Evolutionary conservation across 2,329 filamentous ascomycete species (phyloP).

Genomic region (Xylariaceae sp.): DNA sequence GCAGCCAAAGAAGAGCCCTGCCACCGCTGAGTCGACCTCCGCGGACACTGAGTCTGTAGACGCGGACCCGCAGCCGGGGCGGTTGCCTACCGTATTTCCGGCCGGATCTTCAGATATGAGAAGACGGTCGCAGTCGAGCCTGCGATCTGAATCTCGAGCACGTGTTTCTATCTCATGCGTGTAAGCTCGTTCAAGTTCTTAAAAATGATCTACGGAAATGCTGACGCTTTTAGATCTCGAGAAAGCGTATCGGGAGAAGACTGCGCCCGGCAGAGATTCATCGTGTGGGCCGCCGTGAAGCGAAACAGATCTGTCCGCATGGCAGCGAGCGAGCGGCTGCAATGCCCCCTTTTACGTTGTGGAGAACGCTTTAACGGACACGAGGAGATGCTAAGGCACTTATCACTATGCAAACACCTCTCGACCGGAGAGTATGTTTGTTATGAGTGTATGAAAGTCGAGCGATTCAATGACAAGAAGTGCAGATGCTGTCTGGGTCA

Average conservation of each 20-base stretch:
- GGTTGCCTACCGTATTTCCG: slow-evolving; percentile 25
- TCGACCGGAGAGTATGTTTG: slow-evolving; percentile 60
- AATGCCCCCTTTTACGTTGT: slow-evolving; percentile 60
- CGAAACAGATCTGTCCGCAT: slow-evolving; percentile 57
- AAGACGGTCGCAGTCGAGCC: slow-evolving; percentile 36
- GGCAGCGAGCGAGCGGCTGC: slow-evolving; percentile 53
- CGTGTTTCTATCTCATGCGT: slow-evolving; percentile 38
- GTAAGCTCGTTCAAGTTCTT: slow-evolving; percentile 33
- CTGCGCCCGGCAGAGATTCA: slow-evolving; percentile 60
- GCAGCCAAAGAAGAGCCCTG: slow-evolving; percentile 36
- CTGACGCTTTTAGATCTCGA: slow-evolving; percentile 48
- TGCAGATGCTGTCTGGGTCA: slow-evolving; percentile 58
- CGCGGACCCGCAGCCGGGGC: slow-evolving; percentile 34
- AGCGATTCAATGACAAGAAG: slow-evolving; percentile 58
- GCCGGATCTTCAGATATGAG: slow-evolving; percentile 27
- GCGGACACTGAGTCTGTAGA: slow-evolving; percentile 32
- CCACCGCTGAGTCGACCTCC: slow-evolving; percentile 32
- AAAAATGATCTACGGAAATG: slow-evolving; percentile 10
- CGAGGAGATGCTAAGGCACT: slow-evolving; percentile 60
- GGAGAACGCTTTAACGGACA: slow-evolving; percentile 56
- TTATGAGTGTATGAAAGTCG: slow-evolving; percentile 58
- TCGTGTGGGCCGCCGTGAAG: slow-evolving; percentile 62
- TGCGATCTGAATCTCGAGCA: slow-evolving; percentile 32
- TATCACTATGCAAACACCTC: slow-evolving; percentile 56
- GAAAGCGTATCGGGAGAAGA: slow-evolving; percentile 51